phyloP scores from a whole-genome alignment of 805 yeast genomes.

The Yamadazyma paraphyllophila region DNA sequence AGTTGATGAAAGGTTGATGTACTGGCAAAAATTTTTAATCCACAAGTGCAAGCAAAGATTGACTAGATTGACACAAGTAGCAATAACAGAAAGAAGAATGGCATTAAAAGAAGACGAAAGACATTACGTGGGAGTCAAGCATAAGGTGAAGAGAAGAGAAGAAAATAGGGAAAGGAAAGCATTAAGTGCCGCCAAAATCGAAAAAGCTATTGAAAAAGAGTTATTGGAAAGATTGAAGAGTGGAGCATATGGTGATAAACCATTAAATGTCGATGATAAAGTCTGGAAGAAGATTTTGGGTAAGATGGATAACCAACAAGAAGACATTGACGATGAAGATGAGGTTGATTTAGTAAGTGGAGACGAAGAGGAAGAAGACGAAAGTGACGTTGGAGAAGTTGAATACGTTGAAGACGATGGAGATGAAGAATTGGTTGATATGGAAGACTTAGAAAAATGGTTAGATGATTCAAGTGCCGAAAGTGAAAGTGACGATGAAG shows the following conservation, averaged over 20 bases:
- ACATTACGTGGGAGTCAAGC: conserved; percentile 87
- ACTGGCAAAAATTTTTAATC: conserved; percentile 89
- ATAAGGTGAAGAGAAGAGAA: conserved; percentile 93
- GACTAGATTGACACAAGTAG: conserved; percentile 92
- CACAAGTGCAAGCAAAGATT: conserved; percentile 96
- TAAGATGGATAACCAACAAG: conserved; percentile 62
- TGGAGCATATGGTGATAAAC: conserved; percentile 98
- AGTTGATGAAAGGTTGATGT: conserved; percentile 79
- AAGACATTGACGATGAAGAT: conserved; percentile 57
- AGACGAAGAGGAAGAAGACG: conserved; percentile 33
- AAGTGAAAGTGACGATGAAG: conserved; percentile 34
- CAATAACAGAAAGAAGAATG: conserved; percentile 89
- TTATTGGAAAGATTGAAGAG: conserved; percentile 90
- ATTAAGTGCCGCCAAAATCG: conserved; percentile 92
- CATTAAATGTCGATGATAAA: conserved; percentile 92
- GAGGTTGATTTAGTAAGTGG: conserved; percentile 47
- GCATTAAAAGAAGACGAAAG: conserved; percentile 91
- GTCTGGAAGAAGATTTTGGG: conserved; percentile 94
- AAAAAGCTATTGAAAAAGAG: conserved; percentile 94
- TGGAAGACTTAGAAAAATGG: conserved; percentile 94
- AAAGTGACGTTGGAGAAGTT: conserved; percentile 66
- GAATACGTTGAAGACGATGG: conserved; percentile 92
- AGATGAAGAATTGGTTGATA: conserved; percentile 84
- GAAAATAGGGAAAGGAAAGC: conserved; percentile 95
- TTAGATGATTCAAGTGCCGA: conserved; percentile 46